phyloP scores from a whole-genome alignment of 345 rosid species.

The Brassica rapa region DNA sequence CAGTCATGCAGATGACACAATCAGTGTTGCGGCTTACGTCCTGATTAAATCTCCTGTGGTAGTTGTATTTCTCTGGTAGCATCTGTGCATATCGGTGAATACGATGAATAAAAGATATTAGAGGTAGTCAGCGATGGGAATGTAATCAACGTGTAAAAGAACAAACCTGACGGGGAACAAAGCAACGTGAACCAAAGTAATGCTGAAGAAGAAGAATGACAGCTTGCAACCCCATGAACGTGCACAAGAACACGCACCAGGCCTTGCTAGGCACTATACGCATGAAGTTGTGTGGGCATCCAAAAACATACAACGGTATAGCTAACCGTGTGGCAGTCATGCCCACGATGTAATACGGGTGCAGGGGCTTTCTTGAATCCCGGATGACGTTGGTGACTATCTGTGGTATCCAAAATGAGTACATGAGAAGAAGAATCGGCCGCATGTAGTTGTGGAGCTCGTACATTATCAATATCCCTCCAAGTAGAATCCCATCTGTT shows the following conservation, averaged over 20 bases:
- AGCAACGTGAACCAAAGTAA: conserved; percentile 93
- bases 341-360: conserved; percentile 89
- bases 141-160: neutral
- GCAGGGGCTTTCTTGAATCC: conserved; percentile 95
- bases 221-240: conserved; percentile 80
- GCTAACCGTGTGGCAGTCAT: conserved; percentile 87
- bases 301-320: conserved; percentile 80
- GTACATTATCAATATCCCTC: conserved; percentile 93
- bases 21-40: conserved; percentile 58
- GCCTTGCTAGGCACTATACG: conserved; percentile 76
- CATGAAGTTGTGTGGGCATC: conserved; percentile 97
- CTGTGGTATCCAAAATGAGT: conserved; percentile 97
- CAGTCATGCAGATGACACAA: conserved; percentile 97
- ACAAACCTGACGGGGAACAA: conserved; percentile 91
- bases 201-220: conserved; percentile 87
- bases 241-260: conserved; percentile 80
- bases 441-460: conserved; percentile 81
- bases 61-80: conserved; percentile 94
- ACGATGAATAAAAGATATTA: conserved; percentile 2
- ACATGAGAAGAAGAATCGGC: conserved; percentile 78
- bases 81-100: conserved; percentile 65
- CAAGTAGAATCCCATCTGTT: conserved; percentile 96
- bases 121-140: no score
- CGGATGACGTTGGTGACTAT: conserved; percentile 76
- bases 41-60: conserved; percentile 66